Conservation (phyloP, 306 rosid genomes). For the Trifolium subterraneum region DNA sequence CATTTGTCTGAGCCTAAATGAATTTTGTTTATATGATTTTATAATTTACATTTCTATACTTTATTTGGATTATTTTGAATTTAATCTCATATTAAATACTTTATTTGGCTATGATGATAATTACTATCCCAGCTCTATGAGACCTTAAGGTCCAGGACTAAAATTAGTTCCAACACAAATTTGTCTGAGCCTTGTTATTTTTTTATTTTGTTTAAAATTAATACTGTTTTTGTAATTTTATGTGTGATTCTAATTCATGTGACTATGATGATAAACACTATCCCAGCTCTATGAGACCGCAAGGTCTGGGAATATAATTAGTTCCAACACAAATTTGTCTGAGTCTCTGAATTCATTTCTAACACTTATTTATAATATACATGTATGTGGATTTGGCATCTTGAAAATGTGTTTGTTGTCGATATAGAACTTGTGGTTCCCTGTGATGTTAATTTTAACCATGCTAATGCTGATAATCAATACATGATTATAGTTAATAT, state of each 20-base stretch:
- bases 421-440: conserved; percentile 22
- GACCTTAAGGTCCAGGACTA: conserved; percentile 49
- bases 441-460: conserved; percentile 53
- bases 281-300: conserved; percentile 22
- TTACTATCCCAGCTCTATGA: conserved; percentile 64
- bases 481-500: conserved; percentile 44
- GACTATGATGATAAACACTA: conserved; percentile 11
- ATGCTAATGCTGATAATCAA: conserved; percentile 75
- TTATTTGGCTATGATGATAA: conserved; percentile 48
- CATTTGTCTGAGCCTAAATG: not conserved
- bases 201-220: not conserved
- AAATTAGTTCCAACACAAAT: conserved; percentile 42
- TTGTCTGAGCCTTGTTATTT: conserved; percentile 46
- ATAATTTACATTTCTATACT: no score
- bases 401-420: not conserved
- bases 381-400: not conserved
- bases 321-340: conserved; percentile 12
- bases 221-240: not conserved
- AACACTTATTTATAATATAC: no score
- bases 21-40: no score
- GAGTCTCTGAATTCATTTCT: not conserved
- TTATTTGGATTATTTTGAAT: no score
- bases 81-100: no score
- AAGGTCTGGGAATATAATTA: conserved; percentile 5
- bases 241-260: not conserved